These are phyloP conservation scores for Trametes elegans DNA, from an alignment of 768 basidiomycete species.

Conservation along the genomic window DNA sequence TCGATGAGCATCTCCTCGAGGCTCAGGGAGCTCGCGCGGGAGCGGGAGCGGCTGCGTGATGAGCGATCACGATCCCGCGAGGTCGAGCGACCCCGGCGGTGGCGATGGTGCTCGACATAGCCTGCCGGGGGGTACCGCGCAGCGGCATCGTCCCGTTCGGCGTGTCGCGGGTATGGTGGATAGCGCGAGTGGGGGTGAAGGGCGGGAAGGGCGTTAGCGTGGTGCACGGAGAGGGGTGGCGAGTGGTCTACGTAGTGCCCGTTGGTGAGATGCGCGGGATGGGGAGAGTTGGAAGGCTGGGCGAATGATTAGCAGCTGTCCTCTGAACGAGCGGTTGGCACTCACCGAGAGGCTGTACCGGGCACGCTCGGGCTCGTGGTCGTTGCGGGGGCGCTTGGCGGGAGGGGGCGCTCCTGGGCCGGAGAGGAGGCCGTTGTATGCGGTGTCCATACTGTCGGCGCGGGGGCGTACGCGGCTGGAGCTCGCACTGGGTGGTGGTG, in stretches of 20 bases:
- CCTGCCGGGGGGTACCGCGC: constrained; percentile 20
- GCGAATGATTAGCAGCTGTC: not conserved
- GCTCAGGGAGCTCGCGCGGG: constrained; percentile 34
- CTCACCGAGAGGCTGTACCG: constrained; percentile 28
- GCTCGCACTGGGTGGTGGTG: constrained; percentile 38
- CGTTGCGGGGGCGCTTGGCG: constrained; percentile 44
- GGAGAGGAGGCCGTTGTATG: constrained; percentile 27
- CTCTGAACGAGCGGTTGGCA: not conserved
- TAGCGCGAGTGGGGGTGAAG: constrained; percentile 29
- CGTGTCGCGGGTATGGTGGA: constrained; percentile 12
- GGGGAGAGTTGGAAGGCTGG: constrained; percentile 25
- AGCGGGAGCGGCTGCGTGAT: constrained; percentile 36
- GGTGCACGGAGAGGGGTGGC: constrained; percentile 18
- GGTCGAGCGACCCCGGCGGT: constrained; percentile 25
- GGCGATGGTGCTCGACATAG: constrained; percentile 25
- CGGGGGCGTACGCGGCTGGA: constrained; percentile 42
- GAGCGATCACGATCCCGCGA: constrained; percentile 32
- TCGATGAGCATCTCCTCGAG: constrained; percentile 51
- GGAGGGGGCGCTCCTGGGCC: constrained; percentile 44
- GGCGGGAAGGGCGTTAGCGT: constrained; percentile 15
- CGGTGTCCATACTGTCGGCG: constrained; percentile 40
- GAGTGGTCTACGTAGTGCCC: constrained; percentile 20
- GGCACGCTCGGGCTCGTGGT: constrained; percentile 29
- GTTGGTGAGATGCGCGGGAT: constrained; percentile 21
- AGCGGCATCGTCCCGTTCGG: constrained; percentile 20